Evolutionary conservation across 805 yeast genomes (phyloP).

Genomic region (Saturnispora dispora): DNA sequence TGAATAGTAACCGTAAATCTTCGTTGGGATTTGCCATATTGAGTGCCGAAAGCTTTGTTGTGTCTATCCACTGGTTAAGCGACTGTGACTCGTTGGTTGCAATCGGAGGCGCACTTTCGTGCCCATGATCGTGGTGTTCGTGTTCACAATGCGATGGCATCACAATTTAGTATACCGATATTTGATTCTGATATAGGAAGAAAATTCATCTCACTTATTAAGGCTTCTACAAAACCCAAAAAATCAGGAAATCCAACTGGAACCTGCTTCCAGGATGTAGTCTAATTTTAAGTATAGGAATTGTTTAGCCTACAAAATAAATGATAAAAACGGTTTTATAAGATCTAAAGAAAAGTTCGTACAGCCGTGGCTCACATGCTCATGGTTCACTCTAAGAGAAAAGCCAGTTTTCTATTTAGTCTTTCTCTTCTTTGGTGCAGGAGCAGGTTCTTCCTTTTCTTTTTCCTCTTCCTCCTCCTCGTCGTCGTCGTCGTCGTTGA

Average conservation of each 20-base stretch:
- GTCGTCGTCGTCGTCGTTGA: background rate
- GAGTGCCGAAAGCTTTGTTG: slow-evolving; percentile 50
- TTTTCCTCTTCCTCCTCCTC: background rate
- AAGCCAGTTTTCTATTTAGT: background rate
- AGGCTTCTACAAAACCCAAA: too few relatives aligned
- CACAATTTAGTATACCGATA: background rate
- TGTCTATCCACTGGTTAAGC: slow-evolving; percentile 52
- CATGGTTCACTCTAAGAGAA: background rate
- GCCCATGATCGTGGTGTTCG: slow-evolving; percentile 17
- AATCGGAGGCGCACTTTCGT: slow-evolving; percentile 42
- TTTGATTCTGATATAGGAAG: background rate
- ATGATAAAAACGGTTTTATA: background rate
- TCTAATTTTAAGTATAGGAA: background rate
- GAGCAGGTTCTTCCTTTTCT: background rate
- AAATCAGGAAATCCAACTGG: too few relatives aligned
- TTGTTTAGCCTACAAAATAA: background rate
- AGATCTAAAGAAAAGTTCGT: background rate
- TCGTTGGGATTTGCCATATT: slow-evolving; percentile 48
- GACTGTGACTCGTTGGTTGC: slow-evolving; percentile 66
- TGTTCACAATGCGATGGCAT: slow-evolving; percentile 8
- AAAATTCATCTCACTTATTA: background rate
- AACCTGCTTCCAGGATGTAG: too few relatives aligned
- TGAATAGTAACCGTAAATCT: slow-evolving; percentile 46
- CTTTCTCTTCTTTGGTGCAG: slow-evolving; percentile 2
- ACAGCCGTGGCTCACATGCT: background rate